Evolutionary conservation across 2,329 filamentous ascomycete species (phyloP).

Genomic region (Fusarium acutatum): DNA sequence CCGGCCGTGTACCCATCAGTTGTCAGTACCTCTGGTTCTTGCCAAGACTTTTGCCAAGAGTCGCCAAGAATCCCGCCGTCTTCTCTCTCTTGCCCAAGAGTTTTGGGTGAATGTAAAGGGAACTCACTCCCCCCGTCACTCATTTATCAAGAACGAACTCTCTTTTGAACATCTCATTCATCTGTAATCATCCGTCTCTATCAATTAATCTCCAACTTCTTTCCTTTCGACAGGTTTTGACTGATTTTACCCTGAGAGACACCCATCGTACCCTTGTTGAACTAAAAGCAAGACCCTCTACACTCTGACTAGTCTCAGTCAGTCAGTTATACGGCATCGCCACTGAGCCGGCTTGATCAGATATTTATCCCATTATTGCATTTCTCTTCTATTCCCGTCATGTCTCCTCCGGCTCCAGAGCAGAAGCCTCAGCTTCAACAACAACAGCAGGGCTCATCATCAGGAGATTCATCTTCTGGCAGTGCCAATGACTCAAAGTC

Average conservation of each 20-base stretch:
- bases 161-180: conserved; percentile 37
- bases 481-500: conserved; percentile 60
- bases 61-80: conserved; percentile 51
- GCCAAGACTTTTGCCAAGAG: neutral
- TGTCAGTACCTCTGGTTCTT: conserved; percentile 29
- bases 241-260: neutral
- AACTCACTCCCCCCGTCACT: conserved; percentile 44
- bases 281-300: conserved; percentile 7
- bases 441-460: conserved; percentile 27
- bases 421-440: conserved; percentile 37
- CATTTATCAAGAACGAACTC: conserved; percentile 33
- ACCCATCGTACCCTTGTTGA: neutral
- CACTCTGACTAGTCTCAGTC: conserved; percentile 21
- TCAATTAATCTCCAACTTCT: conserved; percentile 7
- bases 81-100: conserved; percentile 47
- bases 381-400: conserved; percentile 34
- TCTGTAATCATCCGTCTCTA: neutral
- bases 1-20: neutral
- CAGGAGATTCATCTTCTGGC: conserved; percentile 45
- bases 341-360: conserved; percentile 26
- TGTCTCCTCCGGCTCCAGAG: conserved; percentile 46
- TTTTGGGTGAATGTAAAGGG: conserved; percentile 50
- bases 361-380: conserved; percentile 17
- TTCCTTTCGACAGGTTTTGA: neutral
- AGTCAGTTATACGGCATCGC: neutral